Percentiles rank a stretch among this genome's conserved stretches.
Conservation (phyloP, 1,284 basidiomycete species). For the Grifola frondosa region DNA sequence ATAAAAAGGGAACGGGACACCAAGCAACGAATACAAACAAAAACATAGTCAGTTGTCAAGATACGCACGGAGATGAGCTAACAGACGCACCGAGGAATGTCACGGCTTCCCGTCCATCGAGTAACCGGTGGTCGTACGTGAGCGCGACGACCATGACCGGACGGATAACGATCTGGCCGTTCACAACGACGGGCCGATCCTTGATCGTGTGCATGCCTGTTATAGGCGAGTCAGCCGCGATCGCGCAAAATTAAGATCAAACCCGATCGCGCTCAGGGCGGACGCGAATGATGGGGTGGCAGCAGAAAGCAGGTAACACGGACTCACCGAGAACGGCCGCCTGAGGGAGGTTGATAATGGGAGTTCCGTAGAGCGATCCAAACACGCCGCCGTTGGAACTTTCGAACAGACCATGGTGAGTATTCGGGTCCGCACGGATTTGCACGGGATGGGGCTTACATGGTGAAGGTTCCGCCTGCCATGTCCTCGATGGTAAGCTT, state of each 20-base stretch:
- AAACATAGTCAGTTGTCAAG: background rate
- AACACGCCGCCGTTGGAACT: constrained; percentile 99
- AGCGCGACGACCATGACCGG: constrained; percentile 96
- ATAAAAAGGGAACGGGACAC: constrained; percentile 11
- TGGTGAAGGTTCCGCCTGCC: constrained; percentile 97
- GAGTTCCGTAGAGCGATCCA: constrained; percentile 94
- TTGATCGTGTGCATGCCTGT: constrained; percentile 95
- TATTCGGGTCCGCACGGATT: constrained; percentile 3
- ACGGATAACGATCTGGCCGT: constrained; percentile 93
- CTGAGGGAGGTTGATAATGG: constrained; percentile 97
- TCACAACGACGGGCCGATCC: constrained; percentile 89
- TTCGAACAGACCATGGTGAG: constrained; percentile 5
- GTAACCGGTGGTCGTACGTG: constrained; percentile 94
- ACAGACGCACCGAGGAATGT: constrained; percentile 88
- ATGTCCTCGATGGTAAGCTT: constrained; percentile 96
- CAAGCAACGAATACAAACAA: constrained; percentile 2
- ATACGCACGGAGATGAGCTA: constrained; percentile 5
- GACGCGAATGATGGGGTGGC: background rate
- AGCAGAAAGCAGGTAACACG: background rate
- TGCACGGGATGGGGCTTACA: constrained; percentile 60
- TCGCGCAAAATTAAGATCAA: constrained; percentile 4
- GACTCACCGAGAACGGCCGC: constrained; percentile 83
- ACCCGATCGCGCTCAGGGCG: constrained; percentile 10
- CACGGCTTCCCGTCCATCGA: constrained; percentile 95
- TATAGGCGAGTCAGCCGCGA: constrained; percentile 6